Evolutionary conservation across 2,329 filamentous ascomycete genomes (phyloP).

Genomic region (Triangularia setosa): DNA sequence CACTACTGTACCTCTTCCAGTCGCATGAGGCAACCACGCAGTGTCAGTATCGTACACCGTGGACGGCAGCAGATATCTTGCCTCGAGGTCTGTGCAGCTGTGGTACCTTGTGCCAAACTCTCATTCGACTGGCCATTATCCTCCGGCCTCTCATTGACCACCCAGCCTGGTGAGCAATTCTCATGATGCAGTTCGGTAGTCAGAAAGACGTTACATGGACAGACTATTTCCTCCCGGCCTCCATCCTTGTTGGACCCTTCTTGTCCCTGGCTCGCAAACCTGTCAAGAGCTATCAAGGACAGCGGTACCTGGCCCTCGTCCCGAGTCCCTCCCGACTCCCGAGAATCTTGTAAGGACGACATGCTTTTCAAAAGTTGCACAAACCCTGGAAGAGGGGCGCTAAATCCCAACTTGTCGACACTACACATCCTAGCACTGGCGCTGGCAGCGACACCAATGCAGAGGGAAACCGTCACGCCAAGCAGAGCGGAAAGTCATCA

Average conservation of each 20-base stretch:
- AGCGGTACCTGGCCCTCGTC: conserved; percentile 7
- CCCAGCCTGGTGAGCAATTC: neutral
- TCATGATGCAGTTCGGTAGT: neutral
- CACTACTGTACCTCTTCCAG: too few relatives aligned
- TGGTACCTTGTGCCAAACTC: too few relatives aligned
- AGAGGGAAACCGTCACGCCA: neutral
- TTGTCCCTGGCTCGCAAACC: conserved; percentile 9
- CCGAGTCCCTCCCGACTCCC: conserved; percentile 5
- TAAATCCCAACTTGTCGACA: neutral
- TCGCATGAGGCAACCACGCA: too few relatives aligned
- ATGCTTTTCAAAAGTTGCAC: neutral
- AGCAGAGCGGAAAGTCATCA: neutral
- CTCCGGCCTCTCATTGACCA: too few relatives aligned
- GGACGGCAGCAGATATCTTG: too few relatives aligned
- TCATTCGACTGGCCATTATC: neutral
- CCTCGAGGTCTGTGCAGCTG: too few relatives aligned
- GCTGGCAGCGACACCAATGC: neutral
- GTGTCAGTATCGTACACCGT: too few relatives aligned
- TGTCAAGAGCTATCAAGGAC: conserved; percentile 5
- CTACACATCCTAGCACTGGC: neutral
- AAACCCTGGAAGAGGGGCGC: neutral
- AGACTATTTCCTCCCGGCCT: neutral
- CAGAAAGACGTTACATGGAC: neutral
- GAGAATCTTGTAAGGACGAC: neutral
- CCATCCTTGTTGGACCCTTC: neutral